Percentiles rank a stretch among this genome's conserved stretches.
These are phyloP conservation scores for Aspergillus hancockii DNA, from an alignment of 495 filamentous ascomycete genomes.

Conservation along the genomic window DNA sequence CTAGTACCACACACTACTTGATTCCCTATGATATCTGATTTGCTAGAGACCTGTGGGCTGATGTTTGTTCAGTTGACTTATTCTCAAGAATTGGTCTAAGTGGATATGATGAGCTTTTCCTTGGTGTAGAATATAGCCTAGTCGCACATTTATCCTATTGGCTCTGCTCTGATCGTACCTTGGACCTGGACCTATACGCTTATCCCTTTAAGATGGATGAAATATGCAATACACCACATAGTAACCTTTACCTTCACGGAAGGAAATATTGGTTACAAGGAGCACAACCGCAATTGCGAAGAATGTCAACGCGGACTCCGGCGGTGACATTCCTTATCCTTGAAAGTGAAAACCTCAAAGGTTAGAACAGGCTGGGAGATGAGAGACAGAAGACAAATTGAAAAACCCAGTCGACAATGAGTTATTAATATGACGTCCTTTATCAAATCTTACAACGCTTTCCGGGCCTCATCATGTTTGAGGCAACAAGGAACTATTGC, in stretches of 20 bases:
- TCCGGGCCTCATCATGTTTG: no score
- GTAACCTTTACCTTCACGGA: no score
- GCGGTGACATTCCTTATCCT: neutral
- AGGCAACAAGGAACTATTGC: no score
- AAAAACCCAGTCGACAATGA: neutral
- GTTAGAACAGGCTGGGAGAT: neutral
- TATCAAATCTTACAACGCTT: neutral
- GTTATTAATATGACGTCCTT: neutral
- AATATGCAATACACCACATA: no score
- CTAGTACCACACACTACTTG: neutral
- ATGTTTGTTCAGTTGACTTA: neutral
- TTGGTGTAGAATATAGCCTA: no score
- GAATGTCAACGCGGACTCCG: neutral
- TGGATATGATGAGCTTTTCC: neutral
- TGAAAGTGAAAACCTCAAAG: no score
- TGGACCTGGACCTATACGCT: no score
- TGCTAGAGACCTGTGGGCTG: slow-evolving; percentile 1
- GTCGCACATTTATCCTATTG: no score
- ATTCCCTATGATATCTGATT: neutral
- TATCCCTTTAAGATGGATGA: no score
- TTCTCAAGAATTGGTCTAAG: neutral
- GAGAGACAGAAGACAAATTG: neutral
- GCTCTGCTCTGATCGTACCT: no score
- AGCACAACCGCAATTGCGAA: neutral
- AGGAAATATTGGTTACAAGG: neutral